Evolutionary conservation across 208 protist genomes (phyloP).

Genomic region (Porcisia hertigi): DNA sequence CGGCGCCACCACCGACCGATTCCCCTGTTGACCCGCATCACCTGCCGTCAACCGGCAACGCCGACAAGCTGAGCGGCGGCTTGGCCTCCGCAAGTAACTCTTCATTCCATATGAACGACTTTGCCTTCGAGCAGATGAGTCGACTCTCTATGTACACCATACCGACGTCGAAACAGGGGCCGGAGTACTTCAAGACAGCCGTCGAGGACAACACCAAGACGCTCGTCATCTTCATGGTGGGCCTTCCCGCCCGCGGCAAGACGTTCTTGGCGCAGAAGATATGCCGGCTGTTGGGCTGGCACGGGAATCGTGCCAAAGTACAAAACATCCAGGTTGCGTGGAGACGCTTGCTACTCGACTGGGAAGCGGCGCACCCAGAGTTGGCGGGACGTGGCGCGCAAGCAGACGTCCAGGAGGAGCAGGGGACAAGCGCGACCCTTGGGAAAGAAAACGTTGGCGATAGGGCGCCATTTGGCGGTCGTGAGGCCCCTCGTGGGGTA

Average conservation of each 20-base stretch:
- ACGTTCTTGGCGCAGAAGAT: slow-evolving; percentile 92
- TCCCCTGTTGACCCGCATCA: not conserved
- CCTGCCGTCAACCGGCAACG: not conserved
- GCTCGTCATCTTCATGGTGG: slow-evolving; percentile 88
- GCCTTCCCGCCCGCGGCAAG: slow-evolving; percentile 89
- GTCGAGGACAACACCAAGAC: slow-evolving; percentile 48
- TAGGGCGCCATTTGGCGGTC: not conserved
- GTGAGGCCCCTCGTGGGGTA: not conserved
- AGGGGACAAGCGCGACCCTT: not conserved
- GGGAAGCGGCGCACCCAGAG: slow-evolving; percentile 28
- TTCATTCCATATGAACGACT: slow-evolving; percentile 5
- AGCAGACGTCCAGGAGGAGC: not conserved
- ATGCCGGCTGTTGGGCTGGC: slow-evolving; percentile 84
- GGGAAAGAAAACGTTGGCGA: no score
- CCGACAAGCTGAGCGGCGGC: not conserved
- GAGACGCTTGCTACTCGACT: slow-evolving; percentile 61
- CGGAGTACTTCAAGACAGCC: slow-evolving; percentile 63
- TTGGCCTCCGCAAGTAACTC: not conserved
- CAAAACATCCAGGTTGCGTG: slow-evolving; percentile 81
- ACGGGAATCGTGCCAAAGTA: slow-evolving; percentile 67
- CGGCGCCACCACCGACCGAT: not conserved
- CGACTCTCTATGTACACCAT: slow-evolving; percentile 55
- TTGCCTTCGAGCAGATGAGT: slow-evolving; percentile 22
- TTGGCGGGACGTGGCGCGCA: not conserved
- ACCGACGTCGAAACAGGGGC: slow-evolving; percentile 68